Evolutionary conservation across 805 yeast species (phyloP), one percentile per base, ranked within the genome.

Genomic region (Lipomyces sp.): DNA sequence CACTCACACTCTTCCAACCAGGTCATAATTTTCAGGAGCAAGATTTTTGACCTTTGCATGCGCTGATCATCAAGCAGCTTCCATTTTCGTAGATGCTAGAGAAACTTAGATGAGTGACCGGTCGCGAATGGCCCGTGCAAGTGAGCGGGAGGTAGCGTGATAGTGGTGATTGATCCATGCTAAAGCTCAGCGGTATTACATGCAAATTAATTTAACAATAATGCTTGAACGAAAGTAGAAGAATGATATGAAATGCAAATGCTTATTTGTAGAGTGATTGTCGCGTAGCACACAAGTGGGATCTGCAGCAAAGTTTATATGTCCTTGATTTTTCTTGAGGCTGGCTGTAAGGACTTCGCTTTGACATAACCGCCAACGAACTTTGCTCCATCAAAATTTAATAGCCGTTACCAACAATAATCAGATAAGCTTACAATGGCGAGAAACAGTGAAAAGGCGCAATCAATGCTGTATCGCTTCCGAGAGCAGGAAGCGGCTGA

Each of bases 391-490:
- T 3, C 24, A 15, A 15, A 18, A 42, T 42, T n/a, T 24, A 6
- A 8, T 42, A 42, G 6, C 24, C n/a, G 4, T 24, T n/a, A n/a
- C 18, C 15, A 42, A 5, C 48, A 42, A 42, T 7, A n/a, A 1
- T 24, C 7, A 2, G 24, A n/a, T n/a, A n/a, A 42, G 13, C 15
- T 6, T 42, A 48, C 32, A 45, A 90, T 90, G 96, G 88, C 95
- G 42, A 79, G 95, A 67, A 90, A 90, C 74, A 83, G 83, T 45
- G 96, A 91, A 72, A 89, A 87, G 73, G 88, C 94, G 3, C 90
- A 89, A 75, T 85, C 92, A 0, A 83, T 87, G 62, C 83, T 90
- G 63, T 85, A 85, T 71, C 80, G 92, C 58, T 87, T 82, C 74
- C 88, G 89, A 60, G 88, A 85, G 54, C 85, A 84, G 67, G 85